Base-by-base conservation (phyloP, 202 grass and related monocot genomes). In the Setaria viridis region DNA sequence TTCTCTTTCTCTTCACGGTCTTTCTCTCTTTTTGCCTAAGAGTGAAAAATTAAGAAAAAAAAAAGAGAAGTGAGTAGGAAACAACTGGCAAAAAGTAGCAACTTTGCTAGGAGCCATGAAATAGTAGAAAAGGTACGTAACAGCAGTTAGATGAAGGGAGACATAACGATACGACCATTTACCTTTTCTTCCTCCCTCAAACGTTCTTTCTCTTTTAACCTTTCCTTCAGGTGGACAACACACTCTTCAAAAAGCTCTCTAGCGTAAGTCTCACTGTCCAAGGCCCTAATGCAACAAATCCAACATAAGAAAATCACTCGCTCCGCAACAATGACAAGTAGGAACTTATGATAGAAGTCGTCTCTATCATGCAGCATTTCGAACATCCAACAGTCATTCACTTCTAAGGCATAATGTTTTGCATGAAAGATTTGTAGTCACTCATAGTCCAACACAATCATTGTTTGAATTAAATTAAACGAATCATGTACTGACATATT, bases 181-280 rank as follows among this genome's bases (percentile, higher is more conserved):
- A 99, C 96, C 87, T 97, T 99, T 68, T 99, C 97, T 80, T 99
- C 97, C 85, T 99, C 94, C 78, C 94, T 94, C 85, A 92, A 81
- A 19, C 90, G 97, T 34, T 94, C 97, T 84, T 94, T 99, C 85
- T 99, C 97, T 89, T 93, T 99, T 68, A 94, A 80, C 79, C 94
- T 93, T 82, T 94, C 92, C 88, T 99, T 93, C 75, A 99, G 87
- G 80, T 91, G 94, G 77, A 82, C 75, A 53, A 99, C 79, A 69
- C 91, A 93, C 41, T 94, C 92, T 74, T 99, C 87, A 82, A 99
- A 99, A 92, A 94, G 80, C 85, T 96, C 94, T 91, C 65, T 93
- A 62, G 86, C 94, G 63, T 89, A 87, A 75, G 64, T 60, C 21
- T 99, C 94, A 2, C 93, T 86, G 42, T 86, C 90, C 79, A 96